These are phyloP conservation scores for Colletotrichum somersetense DNA, from an alignment of 2,329 filamentous ascomycete genomes.

Conservation along the genomic window DNA sequence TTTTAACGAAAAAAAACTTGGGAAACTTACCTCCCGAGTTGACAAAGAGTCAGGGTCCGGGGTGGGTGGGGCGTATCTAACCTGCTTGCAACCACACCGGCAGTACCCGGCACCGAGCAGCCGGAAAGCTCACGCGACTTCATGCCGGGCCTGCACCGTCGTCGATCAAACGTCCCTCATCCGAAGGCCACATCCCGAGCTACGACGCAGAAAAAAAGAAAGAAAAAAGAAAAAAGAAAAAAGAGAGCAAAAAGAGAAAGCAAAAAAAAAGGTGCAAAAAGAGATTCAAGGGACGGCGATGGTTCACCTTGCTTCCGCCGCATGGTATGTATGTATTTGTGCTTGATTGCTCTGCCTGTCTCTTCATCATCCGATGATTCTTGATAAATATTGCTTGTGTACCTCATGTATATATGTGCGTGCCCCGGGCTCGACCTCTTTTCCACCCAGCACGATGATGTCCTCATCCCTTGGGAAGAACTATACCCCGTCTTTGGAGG, in stretches of 20 bases:
- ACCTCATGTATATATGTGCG: too few relatives aligned
- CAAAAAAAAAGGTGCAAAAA: too few relatives aligned
- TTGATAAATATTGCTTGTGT: neutral
- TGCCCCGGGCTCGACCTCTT: neutral
- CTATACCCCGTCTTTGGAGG: too few relatives aligned
- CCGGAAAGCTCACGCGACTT: neutral
- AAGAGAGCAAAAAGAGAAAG: too few relatives aligned
- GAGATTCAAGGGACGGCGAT: too few relatives aligned
- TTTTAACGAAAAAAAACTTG: too few relatives aligned
- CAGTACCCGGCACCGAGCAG: neutral
- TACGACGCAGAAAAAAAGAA: neutral
- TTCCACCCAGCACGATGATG: neutral
- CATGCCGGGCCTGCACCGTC: neutral
- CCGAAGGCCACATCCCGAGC: neutral
- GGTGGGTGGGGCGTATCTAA: neutral
- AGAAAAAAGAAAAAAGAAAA: neutral
- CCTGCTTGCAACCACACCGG: too few relatives aligned
- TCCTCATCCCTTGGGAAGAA: neutral
- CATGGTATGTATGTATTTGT: neutral
- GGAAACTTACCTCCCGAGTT: neutral
- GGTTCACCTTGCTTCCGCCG: neutral
- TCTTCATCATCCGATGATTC: neutral
- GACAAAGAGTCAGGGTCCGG: neutral
- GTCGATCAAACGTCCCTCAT: neutral
- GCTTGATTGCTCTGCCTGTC: neutral